Base-by-base conservation (phyloP, 805 yeast species). In the Ogataea parapolymorpha region DNA sequence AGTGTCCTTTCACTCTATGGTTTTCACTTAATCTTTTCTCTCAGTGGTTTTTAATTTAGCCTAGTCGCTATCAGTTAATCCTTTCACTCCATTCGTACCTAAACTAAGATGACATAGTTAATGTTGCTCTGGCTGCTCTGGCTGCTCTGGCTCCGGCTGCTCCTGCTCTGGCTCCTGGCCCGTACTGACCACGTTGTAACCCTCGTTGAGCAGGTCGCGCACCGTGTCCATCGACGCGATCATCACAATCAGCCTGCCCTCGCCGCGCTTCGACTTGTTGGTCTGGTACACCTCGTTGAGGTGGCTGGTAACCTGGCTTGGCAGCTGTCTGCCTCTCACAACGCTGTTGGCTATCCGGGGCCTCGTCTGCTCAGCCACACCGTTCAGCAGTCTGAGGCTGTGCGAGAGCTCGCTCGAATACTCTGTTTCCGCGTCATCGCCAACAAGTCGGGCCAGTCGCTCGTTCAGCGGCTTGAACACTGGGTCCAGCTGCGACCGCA, bases 401-500 rank as follows among this genome's bases (percentile, higher is more conserved):
- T 80, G 75, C 34, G 76, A 66, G 27, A 80, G 44, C 62, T 84
- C 90, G 57, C 79, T 80, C 5, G 66, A 58, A 10, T 71, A 53
- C 37, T 41, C 35, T 10, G 26, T 26, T n/a, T 32, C 43, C 14
- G 24, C 26, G 20, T 33, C 23, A 11, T 38, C 33, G 15, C 22
- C 31, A 22, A 77, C 68, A 17, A 68, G 51, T 2, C 66, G 58
- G 46, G 73, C 80, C 37, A 84, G 59, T 25, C 69, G 63, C 26
- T 70, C 62, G 63, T 84, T 87, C 32, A 82, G 32, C 22, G 93
- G 90, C 26, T 67, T 69, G 34, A 84, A 65, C 10, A 81, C 26
- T 4, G 85, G 82, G 59, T 82, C 88, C 16, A 81, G 54, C 17
- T 75, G 71, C n/a, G 82, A 69, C 49, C 87, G 70, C 27, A 84